phyloP scores from a whole-genome alignment of 306 rosid genomes.

The Ziziphus jujuba region DNA sequence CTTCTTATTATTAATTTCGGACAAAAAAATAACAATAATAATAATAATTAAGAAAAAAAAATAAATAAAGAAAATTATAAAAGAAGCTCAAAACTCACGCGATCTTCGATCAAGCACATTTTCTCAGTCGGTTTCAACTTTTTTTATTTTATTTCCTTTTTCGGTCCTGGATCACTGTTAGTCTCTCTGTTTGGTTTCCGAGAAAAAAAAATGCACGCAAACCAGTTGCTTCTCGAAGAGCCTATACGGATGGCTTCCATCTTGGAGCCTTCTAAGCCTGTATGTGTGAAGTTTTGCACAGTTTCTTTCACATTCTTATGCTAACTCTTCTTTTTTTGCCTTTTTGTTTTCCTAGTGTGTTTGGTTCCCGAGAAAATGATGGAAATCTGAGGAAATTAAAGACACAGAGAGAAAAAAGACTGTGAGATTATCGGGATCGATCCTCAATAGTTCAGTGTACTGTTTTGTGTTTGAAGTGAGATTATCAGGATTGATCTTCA shows the following conservation, averaged over 20 bases:
- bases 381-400: not conserved
- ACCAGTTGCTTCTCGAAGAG: conserved; percentile 72
- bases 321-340: not conserved
- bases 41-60: not conserved
- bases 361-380: conserved; percentile 12
- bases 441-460: not conserved
- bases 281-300: conserved; percentile 22
- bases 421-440: not conserved
- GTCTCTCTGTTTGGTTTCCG: not conserved
- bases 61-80: not conserved
- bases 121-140: no score
- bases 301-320: not conserved
- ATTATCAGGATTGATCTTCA: not conserved
- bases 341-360: not conserved
- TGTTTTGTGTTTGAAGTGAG: no score
- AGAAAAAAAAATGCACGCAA: conserved; percentile 51
- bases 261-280: conserved; percentile 81
- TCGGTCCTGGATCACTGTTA: not conserved
- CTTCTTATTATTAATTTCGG: no score
- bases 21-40: no score
- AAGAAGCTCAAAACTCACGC: not conserved
- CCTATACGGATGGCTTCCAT: conserved; percentile 82
- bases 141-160: no score
- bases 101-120: not conserved
- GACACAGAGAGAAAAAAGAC: not conserved